phyloP scores from a whole-genome alignment of 495 filamentous ascomycete genomes.

The Penicillium taxi region DNA sequence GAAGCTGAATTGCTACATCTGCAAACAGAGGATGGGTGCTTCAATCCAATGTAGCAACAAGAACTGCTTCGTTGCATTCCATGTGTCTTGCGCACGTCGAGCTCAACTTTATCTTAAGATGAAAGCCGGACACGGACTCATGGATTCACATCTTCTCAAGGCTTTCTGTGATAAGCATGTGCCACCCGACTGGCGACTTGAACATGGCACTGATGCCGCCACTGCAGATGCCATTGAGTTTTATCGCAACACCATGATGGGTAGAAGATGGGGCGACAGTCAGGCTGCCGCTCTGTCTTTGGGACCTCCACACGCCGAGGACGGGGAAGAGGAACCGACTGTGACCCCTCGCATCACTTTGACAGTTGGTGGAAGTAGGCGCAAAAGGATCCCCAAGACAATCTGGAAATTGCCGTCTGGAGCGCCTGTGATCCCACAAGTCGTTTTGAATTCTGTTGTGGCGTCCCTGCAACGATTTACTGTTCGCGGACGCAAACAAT shows the following conservation, averaged over 20 bases:
- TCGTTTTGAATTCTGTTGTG: constrained; percentile 73
- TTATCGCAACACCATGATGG: constrained; percentile 80
- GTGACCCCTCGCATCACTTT: constrained; percentile 45
- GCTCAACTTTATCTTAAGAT: constrained; percentile 89
- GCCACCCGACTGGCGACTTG: constrained; percentile 77
- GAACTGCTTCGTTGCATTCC: constrained; percentile 94
- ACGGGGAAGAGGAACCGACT: constrained; percentile 26
- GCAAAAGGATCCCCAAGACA: constrained; percentile 59
- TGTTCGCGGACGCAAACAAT: constrained; percentile 81
- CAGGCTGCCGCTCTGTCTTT: constrained; percentile 78
- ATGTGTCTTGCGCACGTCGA: constrained; percentile 89
- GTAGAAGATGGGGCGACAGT: constrained; percentile 81
- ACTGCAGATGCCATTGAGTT: constrained; percentile 65
- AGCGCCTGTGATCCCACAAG: constrained; percentile 84
- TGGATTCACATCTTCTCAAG: constrained; percentile 84
- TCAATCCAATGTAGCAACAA: constrained; percentile 99
- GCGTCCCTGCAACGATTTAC: constrained; percentile 70
- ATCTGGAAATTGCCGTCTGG: constrained; percentile 94
- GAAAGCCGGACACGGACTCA: constrained; percentile 83
- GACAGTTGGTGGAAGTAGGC: constrained; percentile 66
- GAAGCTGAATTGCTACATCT: constrained; percentile 95
- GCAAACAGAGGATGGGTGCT: constrained; percentile 92
- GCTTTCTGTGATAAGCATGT: constrained; percentile 97
- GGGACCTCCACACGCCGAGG: constrained; percentile 51
- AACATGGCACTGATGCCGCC: constrained; percentile 67